Evolutionary conservation across 768 basidiomycete genomes (phyloP).

Genomic region (Auriculariales sp.): DNA sequence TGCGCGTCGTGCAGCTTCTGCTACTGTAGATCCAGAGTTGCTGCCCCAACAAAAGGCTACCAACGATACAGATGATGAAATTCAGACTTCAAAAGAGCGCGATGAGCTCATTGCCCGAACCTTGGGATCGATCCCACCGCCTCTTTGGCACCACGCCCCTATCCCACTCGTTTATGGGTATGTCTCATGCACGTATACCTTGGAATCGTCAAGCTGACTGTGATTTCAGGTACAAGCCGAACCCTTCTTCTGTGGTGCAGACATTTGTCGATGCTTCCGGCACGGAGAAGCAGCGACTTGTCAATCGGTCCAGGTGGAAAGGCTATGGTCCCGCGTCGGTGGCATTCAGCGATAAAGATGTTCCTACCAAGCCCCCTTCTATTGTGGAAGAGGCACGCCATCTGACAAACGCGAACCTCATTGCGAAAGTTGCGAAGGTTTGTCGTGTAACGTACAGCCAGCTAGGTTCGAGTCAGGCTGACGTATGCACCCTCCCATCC

Average conservation of each 20-base stretch:
- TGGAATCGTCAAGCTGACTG: neutral
- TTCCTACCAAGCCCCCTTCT: constrained; percentile 51
- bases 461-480: constrained; percentile 6
- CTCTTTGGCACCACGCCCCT: constrained; percentile 71
- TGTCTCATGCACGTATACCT: constrained; percentile 7
- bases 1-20: no score
- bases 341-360: constrained; percentile 46
- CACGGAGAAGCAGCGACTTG: constrained; percentile 67
- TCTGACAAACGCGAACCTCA: constrained; percentile 37
- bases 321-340: constrained; percentile 64
- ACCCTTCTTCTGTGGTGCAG: constrained; percentile 55
- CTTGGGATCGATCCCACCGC: constrained; percentile 72
- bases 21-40: no score
- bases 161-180: constrained; percentile 76
- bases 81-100: no score
- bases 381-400: constrained; percentile 45
- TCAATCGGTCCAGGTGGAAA: constrained; percentile 79
- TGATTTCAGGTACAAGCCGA: constrained; percentile 53
- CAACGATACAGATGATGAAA: no score
- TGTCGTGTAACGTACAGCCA: constrained; percentile 6
- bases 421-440: constrained; percentile 42
- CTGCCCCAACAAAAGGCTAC: no score
- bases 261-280: constrained; percentile 60
- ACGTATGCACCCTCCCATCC: neutral
- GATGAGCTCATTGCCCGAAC: no score